Percentiles rank a stretch among this genome's conserved stretches.
Conservation (phyloP, 768 basidiomycete genomes). For the Coprinellus micaceus region DNA sequence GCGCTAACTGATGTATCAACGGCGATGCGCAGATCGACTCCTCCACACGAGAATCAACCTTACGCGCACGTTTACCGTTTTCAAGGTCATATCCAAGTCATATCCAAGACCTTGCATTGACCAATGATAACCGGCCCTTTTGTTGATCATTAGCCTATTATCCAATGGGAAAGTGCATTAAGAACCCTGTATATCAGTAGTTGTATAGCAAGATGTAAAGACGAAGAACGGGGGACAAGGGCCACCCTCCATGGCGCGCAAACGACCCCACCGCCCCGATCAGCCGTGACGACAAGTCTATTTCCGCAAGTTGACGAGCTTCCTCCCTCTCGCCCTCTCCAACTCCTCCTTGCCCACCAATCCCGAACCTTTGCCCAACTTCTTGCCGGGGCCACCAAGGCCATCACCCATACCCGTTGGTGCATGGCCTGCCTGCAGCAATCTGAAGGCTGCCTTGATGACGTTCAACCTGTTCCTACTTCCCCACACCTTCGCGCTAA, state of each 20-base stretch:
- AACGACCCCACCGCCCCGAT: too few relatives aligned
- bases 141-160: too few relatives aligned
- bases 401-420: constrained; percentile 83
- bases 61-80: too few relatives aligned
- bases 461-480: constrained; percentile 84
- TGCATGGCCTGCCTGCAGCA: constrained; percentile 82
- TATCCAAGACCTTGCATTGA: too few relatives aligned
- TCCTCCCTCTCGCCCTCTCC: constrained; percentile 81
- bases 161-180: too few relatives aligned
- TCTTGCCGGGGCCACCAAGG: constrained; percentile 65
- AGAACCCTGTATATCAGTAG: too few relatives aligned
- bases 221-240: neutral
- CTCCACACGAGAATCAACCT: too few relatives aligned
- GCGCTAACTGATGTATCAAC: too few relatives aligned
- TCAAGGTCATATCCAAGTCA: too few relatives aligned
- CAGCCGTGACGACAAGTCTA: constrained; percentile 18
- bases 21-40: too few relatives aligned
- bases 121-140: too few relatives aligned
- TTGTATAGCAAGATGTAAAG: too few relatives aligned
- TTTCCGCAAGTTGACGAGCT: constrained; percentile 62
- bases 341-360: constrained; percentile 64
- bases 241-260: neutral
- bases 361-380: constrained; percentile 72
- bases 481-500: constrained; percentile 93
- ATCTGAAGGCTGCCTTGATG: constrained; percentile 77